Evolutionary conservation across 2,329 filamentous ascomycete genomes (phyloP), one percentile per base, ranked within the genome.

Genomic region (Penicillium oxalicum): DNA sequence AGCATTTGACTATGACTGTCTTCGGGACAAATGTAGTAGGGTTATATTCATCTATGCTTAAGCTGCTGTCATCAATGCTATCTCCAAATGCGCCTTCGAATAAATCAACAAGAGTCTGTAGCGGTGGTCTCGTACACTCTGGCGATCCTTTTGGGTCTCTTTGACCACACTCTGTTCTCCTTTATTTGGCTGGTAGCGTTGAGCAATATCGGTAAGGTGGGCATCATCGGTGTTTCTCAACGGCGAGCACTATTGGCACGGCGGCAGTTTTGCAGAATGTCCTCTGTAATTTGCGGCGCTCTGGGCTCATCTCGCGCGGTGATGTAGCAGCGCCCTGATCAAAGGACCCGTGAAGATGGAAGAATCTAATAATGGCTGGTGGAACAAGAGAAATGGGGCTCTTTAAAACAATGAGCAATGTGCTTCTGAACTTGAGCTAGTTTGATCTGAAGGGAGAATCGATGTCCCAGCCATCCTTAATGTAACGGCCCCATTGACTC

Each of bases 191-290:
- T 68, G 66, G 55, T 69, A 66, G 5, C 59, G 59, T 54, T 64
- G 64, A 1, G 62, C 69, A 9, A 69, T 57, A 8, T 62, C 59
- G 79, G 68, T 5, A 79, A 66, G 43, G 70, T 68, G 39, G 72
- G 75, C 48, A 74, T 73, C 54, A 77, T 71, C 39, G 78, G 61
- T 2, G 76, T 77, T 44, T 68, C 68, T 1, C 69, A 63, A 48
- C 77, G 69, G 18, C 71, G 67, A 24, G 70, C 66, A 5, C 77
- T 77, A 57, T 77, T 74, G 25, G 76, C 75, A 29, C 76, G 74
- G 25, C 74, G 72, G 58, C 77, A 72, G 61, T 79, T 80, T 68
- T 79, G 79, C 4, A 73, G 71, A 40, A 79, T 77, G 54, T 77
- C 74, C 61, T 79, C 77, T 53, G 72, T 73, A 32, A 80, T 70